A percentile compares a stretch with the other conserved stretches of the same genome.
Evolutionary conservation across 2,329 filamentous ascomycete species (phyloP).

Genomic region (Trematosphaeria pertusa): DNA sequence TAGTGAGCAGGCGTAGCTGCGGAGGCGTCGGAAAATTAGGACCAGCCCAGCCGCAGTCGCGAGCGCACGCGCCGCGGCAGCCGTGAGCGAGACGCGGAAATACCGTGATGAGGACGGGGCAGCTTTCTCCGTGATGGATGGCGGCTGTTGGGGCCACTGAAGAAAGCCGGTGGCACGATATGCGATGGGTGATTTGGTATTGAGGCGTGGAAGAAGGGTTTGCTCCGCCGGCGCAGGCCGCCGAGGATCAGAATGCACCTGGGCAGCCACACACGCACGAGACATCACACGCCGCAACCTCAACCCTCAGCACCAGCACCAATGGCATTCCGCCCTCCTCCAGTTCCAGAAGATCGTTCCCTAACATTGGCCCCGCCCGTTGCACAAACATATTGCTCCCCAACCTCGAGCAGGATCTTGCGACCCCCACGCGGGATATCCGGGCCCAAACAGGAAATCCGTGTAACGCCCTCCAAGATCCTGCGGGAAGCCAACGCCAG

Average conservation of each 20-base stretch:
- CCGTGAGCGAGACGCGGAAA: conserved; percentile 21
- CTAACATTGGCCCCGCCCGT: not conserved
- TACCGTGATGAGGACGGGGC: conserved; percentile 26
- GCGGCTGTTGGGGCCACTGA: conserved; percentile 17
- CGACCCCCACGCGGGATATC: conserved; percentile 18
- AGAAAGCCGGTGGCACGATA: too few relatives aligned
- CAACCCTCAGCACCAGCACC: conserved; percentile 2
- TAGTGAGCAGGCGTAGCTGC: conserved; percentile 22
- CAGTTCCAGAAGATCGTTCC: conserved; percentile 4
- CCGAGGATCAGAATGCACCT: too few relatives aligned
- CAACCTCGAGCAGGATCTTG: not conserved
- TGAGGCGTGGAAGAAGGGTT: too few relatives aligned
- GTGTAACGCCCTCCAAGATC: conserved; percentile 3
- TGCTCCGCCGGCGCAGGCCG: too few relatives aligned
- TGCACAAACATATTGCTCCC: conserved; percentile 8
- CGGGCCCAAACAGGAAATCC: not conserved
- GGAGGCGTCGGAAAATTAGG: conserved; percentile 28
- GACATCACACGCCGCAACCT: conserved; percentile 8
- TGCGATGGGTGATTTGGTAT: too few relatives aligned
- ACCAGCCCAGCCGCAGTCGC: conserved; percentile 19
- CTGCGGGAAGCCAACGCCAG: conserved; percentile 3
- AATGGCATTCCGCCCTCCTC: conserved; percentile 5
- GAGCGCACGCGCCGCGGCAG: conserved; percentile 7
- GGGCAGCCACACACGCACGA: too few relatives aligned
- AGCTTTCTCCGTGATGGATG: conserved; percentile 27